phyloP scores from a whole-genome alignment of 345 rosid species.

The Ricinus communis region DNA sequence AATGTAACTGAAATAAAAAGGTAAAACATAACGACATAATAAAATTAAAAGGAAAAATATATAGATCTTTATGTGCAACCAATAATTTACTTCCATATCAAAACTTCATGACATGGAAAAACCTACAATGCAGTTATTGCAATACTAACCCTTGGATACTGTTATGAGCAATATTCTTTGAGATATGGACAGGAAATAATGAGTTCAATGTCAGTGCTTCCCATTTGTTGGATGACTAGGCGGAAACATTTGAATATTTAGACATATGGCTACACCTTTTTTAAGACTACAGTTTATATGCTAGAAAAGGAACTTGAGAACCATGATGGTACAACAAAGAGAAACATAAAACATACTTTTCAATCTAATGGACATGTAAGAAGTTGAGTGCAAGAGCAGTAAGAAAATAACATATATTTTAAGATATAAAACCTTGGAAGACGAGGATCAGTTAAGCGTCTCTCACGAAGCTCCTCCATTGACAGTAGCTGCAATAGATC shows the following conservation, averaged over 20 bases:
- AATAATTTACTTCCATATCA: background rate
- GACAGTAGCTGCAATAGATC: constrained; percentile 70
- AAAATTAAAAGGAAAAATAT: background rate
- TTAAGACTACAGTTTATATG: background rate
- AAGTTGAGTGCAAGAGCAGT: background rate
- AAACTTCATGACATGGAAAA: background rate
- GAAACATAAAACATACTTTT: background rate
- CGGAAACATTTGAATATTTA: background rate
- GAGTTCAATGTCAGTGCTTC: background rate
- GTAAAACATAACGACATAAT: background rate
- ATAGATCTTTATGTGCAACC: background rate
- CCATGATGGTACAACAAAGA: background rate
- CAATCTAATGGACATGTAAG: constrained; percentile 2
- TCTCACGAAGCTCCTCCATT: constrained; percentile 77
- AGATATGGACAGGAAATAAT: background rate
- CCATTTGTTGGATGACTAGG: background rate
- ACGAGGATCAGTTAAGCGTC: constrained; percentile 78
- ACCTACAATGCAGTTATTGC: background rate
- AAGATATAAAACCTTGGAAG: constrained; percentile 63
- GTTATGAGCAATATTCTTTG: background rate
- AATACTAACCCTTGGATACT: background rate
- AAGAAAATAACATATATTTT: constrained; percentile 1
- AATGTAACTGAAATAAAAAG: background rate
- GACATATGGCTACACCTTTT: background rate
- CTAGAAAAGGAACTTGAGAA: background rate